A percentile compares a stretch with the other conserved stretches of the same genome.
Evolutionary conservation across 1,139 yeast genomes (phyloP).

Genomic region (Wickerhamiella infanticola): DNA sequence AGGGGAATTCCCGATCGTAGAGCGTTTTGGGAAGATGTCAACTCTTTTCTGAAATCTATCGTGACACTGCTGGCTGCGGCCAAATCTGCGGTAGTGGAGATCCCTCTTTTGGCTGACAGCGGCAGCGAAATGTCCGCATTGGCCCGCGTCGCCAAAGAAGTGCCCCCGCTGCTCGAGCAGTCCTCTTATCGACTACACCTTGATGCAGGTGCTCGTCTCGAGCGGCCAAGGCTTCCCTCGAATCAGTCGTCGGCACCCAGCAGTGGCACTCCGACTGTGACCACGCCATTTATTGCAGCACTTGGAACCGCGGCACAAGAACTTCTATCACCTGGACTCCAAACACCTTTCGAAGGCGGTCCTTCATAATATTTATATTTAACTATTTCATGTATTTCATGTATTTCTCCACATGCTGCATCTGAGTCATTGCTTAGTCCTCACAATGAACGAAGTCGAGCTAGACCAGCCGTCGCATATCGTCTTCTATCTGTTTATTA

Average conservation of each 20-base stretch:
- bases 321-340: constrained; percentile 12
- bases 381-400: too few relatives aligned
- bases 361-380: not conserved
- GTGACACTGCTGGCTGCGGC: constrained; percentile 73
- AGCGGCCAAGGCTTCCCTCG: not conserved
- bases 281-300: constrained; percentile 27
- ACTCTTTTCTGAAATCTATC: constrained; percentile 65
- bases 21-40: constrained; percentile 76
- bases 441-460: not conserved
- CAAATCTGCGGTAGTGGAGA: constrained; percentile 64
- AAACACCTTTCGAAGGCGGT: not conserved
- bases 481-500: constrained; percentile 1
- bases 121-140: constrained; percentile 65
- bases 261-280: constrained; percentile 9
- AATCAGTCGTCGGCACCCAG: not conserved
- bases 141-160: constrained; percentile 81
- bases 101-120: constrained; percentile 56
- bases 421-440: not conserved
- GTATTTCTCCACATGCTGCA: too few relatives aligned
- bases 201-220: constrained; percentile 1
- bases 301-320: constrained; percentile 28
- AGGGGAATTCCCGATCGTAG: constrained; percentile 39
- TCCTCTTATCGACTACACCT: constrained; percentile 31
- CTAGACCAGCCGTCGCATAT: not conserved
- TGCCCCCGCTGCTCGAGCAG: constrained; percentile 61